Conservation (phyloP, 176 grass and related monocot species). For the Avena insularis region DNA sequence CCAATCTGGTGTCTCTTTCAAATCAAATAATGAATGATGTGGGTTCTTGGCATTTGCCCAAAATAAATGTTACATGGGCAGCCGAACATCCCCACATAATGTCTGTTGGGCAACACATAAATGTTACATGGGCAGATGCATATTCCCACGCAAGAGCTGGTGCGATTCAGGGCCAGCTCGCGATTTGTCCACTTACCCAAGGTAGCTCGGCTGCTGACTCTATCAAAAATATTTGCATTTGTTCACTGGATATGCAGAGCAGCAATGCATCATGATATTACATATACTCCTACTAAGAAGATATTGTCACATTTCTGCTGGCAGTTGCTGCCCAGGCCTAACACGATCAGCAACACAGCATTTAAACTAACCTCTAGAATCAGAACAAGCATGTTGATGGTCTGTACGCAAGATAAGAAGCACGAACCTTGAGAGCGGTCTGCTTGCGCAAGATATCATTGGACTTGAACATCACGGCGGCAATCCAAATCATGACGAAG, state of each 20-base stretch:
- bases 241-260: background rate
- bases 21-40: background rate
- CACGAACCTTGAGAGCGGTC: constrained; percentile 91
- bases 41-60: background rate
- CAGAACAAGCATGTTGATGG: background rate
- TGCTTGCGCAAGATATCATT: constrained; percentile 95
- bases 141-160: background rate
- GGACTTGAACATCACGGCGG: constrained; percentile 96
- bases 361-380: background rate
- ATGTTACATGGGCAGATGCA: background rate
- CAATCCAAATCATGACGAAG: constrained; percentile 95
- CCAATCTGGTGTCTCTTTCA: background rate
- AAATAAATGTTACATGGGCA: background rate
- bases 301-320: background rate
- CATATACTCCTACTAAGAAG: background rate
- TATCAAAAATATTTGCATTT: background rate
- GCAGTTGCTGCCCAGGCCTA: background rate
- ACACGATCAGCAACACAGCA: background rate
- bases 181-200: background rate
- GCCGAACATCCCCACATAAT: background rate
- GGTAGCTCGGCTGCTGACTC: background rate
- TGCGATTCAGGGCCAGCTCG: background rate
- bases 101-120: constrained; percentile 10
- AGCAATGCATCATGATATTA: background rate
- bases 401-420: background rate